These are phyloP conservation scores for Scutellospora calospora DNA, from an alignment of 371 early-diverging fungal species.

Conservation along the genomic window DNA sequence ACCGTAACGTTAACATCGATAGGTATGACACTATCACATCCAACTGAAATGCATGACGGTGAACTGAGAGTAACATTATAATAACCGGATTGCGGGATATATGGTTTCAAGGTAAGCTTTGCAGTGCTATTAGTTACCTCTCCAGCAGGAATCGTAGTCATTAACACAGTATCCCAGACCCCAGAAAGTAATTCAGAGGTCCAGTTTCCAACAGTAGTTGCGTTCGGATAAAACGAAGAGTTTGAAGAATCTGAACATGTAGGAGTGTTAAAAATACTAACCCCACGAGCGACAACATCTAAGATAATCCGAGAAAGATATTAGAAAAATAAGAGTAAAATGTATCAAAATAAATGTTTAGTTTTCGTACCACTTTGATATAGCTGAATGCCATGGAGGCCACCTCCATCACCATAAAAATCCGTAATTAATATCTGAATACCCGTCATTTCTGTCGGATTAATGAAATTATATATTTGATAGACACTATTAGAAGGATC, in stretches of 20 bases:
- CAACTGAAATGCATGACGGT: constrained; percentile 63
- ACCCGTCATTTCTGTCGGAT: constrained; percentile 56
- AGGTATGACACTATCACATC: constrained; percentile 59
- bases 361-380: constrained; percentile 66
- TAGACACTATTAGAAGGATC: neutral
- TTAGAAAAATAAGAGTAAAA: neutral
- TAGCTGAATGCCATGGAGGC: constrained; percentile 71
- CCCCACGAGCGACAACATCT: constrained; percentile 61
- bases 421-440: constrained; percentile 69
- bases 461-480: constrained; percentile 41
- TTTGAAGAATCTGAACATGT: constrained; percentile 42
- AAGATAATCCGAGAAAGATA: neutral
- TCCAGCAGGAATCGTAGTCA: constrained; percentile 1
- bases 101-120: constrained; percentile 58
- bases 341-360: too few species aligned
- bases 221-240: constrained; percentile 43
- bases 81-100: constrained; percentile 68
- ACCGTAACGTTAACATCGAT: constrained; percentile 56
- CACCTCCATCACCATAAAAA: constrained; percentile 81
- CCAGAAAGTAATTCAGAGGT: constrained; percentile 51
- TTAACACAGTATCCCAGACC: constrained; percentile 27
- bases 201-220: constrained; percentile 53
- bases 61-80: constrained; percentile 64
- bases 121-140: constrained; percentile 48
- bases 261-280: constrained; percentile 48